Evolutionary conservation across 192 early-diverging fungal genomes (phyloP), one percentile per base, ranked within the genome.

Genomic region (Pilaira anomala): DNA sequence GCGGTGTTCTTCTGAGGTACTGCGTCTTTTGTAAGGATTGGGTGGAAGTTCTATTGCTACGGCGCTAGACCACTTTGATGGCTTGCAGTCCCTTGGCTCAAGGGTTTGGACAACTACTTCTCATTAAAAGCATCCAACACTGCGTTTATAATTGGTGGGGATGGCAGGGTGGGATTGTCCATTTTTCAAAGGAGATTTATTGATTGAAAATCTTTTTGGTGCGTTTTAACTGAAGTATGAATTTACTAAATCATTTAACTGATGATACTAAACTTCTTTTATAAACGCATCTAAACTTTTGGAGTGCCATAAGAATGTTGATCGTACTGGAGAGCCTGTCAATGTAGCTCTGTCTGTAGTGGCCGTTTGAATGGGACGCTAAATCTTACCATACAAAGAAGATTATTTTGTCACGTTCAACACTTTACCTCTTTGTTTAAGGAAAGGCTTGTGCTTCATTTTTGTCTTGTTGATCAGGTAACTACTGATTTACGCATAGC

Each of bases 51-150:
- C 24, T 24, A 24, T 49, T 49, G 48, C 48, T 24, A 49, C 24
- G 48, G 48, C 48, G 48, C 48, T 21, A 48, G 48, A 49, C 18
- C 48, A 24, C 19, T 49, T 24, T 49, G 18, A 9, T 24, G 21
- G 8, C 48, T 49, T 49, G 48, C 48, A 49, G 5, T 49, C 18
- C 48, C 21, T 49, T 49, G 48, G 19, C 48, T 49, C 48, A 49
- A 24, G 48, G 21, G 48, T 49, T 49, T 49, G 48, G 48, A 49
- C 48, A 49, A 24, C 48, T 49, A 49, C 48, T 49, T 49, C 19
- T 25, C 22, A 24, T 21, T 49, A 24, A 5, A 33, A 49, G 48
- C 11, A 24, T 49, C 24, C 48, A 49, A 49, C 48, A 49, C 5
- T 19, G 48, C 48, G 48, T 49, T 49, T 49, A 21, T 25, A 7